Base-by-base conservation (phyloP, 257 asterid species). In the Solanum etuberosum region DNA sequence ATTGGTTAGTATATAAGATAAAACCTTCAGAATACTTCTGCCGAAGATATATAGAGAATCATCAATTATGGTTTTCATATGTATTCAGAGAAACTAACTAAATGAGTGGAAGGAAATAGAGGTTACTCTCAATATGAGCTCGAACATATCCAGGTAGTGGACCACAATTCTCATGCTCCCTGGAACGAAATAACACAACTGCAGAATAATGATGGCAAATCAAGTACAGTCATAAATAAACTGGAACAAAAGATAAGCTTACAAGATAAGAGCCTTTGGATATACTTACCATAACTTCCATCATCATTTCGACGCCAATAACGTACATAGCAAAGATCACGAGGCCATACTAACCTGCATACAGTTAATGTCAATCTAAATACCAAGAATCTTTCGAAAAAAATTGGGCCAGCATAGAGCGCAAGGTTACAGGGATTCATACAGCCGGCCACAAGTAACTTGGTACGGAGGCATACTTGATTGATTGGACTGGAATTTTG, bases 241-340 rank as follows among this genome's bases (percentile, higher is more conserved):
- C 51, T 21, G 40, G 43, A 18, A 20, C 37, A 32, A 84, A 80
- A 51, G 31, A 57, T 27, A 20, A 84, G 40, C 43, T 3, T 13
- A 25, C 63, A 73, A 38, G 67, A 57, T 38, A 61, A 84, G 42
- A 35, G 59, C 34, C 63, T 42, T 37, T 81, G 67, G 83, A 51
- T 51, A 59, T 42, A 83, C 86, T 92, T 93, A 95, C 99, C 99
- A 91, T 96, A 96, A 90, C 99, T 96, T 77, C 99, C 98, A 86
- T 96, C 99, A 92, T 96, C 99, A 92, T 95, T 96, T 82, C 99
- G 98, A 87, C 98, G 99, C 99, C 99, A 96, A 85, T 96, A 96
- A 82, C 99, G 99, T 83, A 96, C 98, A 90, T 96, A 96, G 90
- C 99, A 96, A 86, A 96, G 95, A 88, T 96, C 99, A 88, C 99